Evolutionary conservation across 2,329 filamentous ascomycete genomes (phyloP).

Genomic region (Ciborinia camelliae): DNA sequence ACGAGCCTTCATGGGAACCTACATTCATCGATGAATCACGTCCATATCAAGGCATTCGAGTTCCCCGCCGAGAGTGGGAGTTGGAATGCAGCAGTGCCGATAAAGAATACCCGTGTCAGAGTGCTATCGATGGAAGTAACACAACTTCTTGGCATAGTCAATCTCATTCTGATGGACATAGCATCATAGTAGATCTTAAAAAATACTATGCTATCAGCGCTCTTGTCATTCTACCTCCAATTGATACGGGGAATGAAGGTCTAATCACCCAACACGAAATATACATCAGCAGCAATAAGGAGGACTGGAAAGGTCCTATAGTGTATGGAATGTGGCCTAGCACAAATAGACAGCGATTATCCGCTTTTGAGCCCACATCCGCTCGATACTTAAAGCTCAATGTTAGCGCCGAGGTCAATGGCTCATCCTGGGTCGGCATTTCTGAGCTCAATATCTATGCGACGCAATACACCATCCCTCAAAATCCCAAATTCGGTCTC

Average conservation of each 20-base stretch:
- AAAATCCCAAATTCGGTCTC: not conserved
- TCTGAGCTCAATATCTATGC: slow-evolving; percentile 10
- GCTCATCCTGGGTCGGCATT: not conserved
- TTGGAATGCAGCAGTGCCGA: not conserved
- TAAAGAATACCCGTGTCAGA: not conserved
- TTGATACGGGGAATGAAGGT: not conserved
- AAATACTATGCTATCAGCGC: slow-evolving; percentile 3
- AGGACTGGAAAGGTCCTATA: not conserved
- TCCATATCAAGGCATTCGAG: not conserved
- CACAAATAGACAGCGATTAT: slow-evolving; percentile 9
- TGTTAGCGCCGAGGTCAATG: not conserved
- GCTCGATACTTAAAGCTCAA: slow-evolving; percentile 5
- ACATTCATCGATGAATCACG: not conserved
- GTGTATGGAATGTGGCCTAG: slow-evolving; percentile 11
- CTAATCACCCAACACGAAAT: slow-evolving; percentile 3
- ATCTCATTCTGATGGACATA: not conserved
- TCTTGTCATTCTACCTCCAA: slow-evolving; percentile 1
- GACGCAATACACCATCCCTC: slow-evolving; percentile 1
- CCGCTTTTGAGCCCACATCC: slow-evolving; percentile 2
- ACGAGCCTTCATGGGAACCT: slow-evolving; percentile 2
- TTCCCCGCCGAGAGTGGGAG: not conserved
- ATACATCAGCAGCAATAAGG: not conserved
- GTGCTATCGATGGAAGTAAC: not conserved
- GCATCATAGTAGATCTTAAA: not conserved
- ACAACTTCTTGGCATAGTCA: slow-evolving; percentile 3